Evolutionary conservation across 345 rosid genomes (phyloP), one percentile per base, ranked within the genome.

Genomic region (Salix koriyanagi): DNA sequence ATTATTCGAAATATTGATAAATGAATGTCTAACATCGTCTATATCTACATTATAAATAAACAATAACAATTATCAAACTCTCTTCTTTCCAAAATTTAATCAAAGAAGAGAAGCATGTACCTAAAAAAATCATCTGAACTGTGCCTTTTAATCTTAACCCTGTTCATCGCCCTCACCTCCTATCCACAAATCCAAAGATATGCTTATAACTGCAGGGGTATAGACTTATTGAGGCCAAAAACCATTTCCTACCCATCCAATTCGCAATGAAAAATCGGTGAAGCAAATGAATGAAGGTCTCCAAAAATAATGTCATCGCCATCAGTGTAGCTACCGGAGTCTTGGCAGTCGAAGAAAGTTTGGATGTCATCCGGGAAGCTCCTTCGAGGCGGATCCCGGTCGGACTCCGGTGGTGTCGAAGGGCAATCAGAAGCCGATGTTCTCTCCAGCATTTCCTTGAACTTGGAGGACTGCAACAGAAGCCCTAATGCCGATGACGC

Each of bases 311-410:
- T 73, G 67, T 91, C 91, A 37, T 89, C 93, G 10, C 83, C 88
- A 12, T 84, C 87, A 1, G 73, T 74, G n/a, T 70, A 80, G 76
- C 82, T 78, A 79, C 80, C 79, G 16, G 91, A 78, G 23, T 92
- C 92, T 73, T 88, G 93, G 69, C 90, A 85, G 11, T 76, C 84
- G 26, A 94, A 94, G 75, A 84, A 92, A 0, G 96, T 94, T 65
- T 90, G 94, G 5, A 92, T 83, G 28, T 92, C 92, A 25, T 90
- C 97, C 0, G 97, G 97, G 72, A 92, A 92, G 80, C 88, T 89
- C 81, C 91, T 83, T 23, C 79, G 90, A 7, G 79, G 73, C n/a
- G 44, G 77, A 6, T 41, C 62, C 11, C 28, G 75, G 2, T 61
- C 76, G 7, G 79, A 78, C 50, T 89, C 88, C 7, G 79, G 73